Percentiles rank a stretch among this genome's conserved stretches.
Conservation (phyloP, 305 asterid species). For the Rubia tinctorum region DNA sequence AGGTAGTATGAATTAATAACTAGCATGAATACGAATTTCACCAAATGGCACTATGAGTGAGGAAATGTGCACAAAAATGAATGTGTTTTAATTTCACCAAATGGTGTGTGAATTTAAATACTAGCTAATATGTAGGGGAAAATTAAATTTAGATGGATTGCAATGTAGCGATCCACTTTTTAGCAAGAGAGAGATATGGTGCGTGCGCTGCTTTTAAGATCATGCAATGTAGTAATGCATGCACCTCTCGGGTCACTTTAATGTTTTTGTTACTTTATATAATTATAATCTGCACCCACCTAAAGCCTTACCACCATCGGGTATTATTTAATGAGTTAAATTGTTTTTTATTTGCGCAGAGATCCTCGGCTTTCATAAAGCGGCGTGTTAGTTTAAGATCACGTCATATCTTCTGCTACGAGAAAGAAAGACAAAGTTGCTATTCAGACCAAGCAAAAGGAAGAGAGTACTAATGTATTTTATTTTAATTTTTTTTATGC, state of each 20-base stretch:
- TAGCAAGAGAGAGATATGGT: no score
- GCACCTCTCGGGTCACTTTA: constrained; percentile 34
- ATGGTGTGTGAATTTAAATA: no score
- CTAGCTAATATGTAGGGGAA: background rate
- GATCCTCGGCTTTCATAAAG: constrained; percentile 13
- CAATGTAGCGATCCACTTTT: background rate
- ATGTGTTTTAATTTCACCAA: no score
- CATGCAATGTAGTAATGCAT: constrained; percentile 26
- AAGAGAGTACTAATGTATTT: background rate
- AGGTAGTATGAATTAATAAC: no score
- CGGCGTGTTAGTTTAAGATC: constrained; percentile 10
- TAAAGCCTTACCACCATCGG: background rate
- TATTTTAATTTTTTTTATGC: no score
- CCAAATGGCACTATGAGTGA: no score
- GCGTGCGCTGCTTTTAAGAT: constrained; percentile 23
- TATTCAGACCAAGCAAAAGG: background rate
- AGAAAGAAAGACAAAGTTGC: background rate
- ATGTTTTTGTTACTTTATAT: background rate
- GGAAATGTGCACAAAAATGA: no score
- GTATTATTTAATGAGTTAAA: background rate
- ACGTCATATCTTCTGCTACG: background rate
- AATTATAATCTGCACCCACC: background rate
- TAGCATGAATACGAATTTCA: no score
- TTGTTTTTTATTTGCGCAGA: background rate
- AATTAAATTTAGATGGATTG: background rate